A percentile compares a stretch with the other conserved stretches of the same genome.
phyloP scores from a whole-genome alignment of 2,329 filamentous ascomycete genomes.

The Diaporthe capsici region DNA sequence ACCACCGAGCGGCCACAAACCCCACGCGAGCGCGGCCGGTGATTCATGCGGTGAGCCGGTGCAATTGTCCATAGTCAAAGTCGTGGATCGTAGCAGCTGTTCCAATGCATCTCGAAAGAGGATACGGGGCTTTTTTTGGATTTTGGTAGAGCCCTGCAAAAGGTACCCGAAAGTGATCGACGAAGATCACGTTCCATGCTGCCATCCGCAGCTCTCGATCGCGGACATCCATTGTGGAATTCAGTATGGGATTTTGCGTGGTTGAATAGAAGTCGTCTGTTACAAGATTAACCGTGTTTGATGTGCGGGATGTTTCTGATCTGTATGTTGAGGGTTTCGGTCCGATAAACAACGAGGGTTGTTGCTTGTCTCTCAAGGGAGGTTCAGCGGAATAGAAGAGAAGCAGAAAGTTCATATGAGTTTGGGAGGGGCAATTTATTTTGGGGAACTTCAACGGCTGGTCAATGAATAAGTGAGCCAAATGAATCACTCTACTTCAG shows the following conservation, averaged over 20 bases:
- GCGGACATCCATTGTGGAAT: background rate
- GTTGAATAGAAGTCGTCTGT: background rate
- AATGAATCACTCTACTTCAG: background rate
- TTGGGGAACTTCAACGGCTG: background rate
- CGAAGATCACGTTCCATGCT: slow-evolving; percentile 15
- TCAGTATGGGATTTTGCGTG: background rate
- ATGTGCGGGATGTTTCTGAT: background rate
- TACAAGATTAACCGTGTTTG: background rate
- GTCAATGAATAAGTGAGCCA: background rate
- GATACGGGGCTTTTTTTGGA: background rate
- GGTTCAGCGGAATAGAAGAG: background rate
- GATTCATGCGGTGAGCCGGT: background rate
- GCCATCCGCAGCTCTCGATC: slow-evolving; percentile 23
- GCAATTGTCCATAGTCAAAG: background rate
- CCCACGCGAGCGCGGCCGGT: background rate
- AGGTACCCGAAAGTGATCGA: slow-evolving; percentile 5
- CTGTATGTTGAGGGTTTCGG: background rate
- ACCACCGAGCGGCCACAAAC: background rate
- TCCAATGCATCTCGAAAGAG: slow-evolving; percentile 4
- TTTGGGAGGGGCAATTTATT: background rate
- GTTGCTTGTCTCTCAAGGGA: background rate
- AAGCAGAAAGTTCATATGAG: background rate
- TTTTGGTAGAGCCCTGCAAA: slow-evolving; percentile 11
- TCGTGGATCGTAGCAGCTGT: background rate
- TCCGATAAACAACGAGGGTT: background rate